These are phyloP conservation scores for Colletotrichum incanum DNA, from an alignment of 2,329 filamentous ascomycete genomes.

Conservation along the genomic window DNA sequence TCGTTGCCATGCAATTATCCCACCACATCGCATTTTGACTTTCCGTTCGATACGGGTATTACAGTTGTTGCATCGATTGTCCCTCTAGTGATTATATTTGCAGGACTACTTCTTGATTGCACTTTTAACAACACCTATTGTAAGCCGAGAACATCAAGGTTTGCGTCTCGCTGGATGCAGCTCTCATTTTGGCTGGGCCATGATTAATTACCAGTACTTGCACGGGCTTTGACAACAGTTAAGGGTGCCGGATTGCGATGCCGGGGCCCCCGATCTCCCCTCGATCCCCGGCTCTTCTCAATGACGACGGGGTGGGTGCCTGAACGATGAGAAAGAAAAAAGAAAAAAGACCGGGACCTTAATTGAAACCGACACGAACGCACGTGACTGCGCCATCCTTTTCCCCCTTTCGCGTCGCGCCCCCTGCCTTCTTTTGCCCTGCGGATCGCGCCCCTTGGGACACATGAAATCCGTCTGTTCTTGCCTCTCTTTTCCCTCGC, in stretches of 20 bases:
- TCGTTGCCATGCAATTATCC: background rate
- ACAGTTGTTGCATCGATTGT: background rate
- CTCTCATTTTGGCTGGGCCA: background rate
- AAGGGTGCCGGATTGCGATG: background rate
- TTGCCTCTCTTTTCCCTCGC: conserved; percentile 1
- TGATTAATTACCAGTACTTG: background rate
- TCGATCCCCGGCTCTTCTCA: conserved; percentile 10
- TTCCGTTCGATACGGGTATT: background rate
- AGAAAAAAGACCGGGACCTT: conserved; percentile 12
- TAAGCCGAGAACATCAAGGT: background rate
- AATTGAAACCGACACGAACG: conserved; percentile 39
- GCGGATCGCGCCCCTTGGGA: conserved; percentile 18
- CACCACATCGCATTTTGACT: background rate
- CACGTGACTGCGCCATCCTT: conserved; percentile 53
- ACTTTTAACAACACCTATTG: background rate
- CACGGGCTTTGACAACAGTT: background rate
- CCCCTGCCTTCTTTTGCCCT: conserved; percentile 18
- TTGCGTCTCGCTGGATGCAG: background rate
- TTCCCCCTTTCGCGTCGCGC: conserved; percentile 52
- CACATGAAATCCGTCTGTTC: background rate
- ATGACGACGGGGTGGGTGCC: conserved; percentile 35
- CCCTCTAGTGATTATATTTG: background rate
- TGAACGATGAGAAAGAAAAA: background rate
- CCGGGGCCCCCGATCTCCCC: conserved; percentile 18
- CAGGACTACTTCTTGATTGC: background rate